Base-by-base conservation (phyloP, 2,329 filamentous ascomycete genomes). In the Lachnellula hyalina region DNA sequence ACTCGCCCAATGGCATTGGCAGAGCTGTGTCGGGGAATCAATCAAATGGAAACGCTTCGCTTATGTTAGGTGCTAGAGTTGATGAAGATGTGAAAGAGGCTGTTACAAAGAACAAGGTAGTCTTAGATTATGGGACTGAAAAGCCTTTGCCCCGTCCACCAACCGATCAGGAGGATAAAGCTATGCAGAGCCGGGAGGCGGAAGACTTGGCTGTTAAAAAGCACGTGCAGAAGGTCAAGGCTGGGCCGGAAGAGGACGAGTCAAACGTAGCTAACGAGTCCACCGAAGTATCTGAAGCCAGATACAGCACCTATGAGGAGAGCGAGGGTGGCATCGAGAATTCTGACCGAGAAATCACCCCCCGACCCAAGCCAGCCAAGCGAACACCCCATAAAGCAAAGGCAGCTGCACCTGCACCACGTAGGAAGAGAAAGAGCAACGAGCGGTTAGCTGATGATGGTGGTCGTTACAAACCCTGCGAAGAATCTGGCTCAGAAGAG, bases 381-480 rank as follows among this genome's bases (percentile, higher is more conserved):
- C 46, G 32, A 34, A 32, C 52, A 25, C 42, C 28, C 3, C 28
- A 11, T 32, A 21, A 60, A 58, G 49, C 61, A 61, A 19, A 41
- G n/a, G 14, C 46, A 49, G 25, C 41, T 34, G 40, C 28, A 32
- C 28, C 28, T 32, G 28, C 8, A 11, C 51, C 17, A 49, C 41
- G 44, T 14, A 54, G 32, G 35, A 59, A 58, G 57, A 61, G 61
- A 44, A 66, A 63, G 60, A 62, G 57, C 23, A 53, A 34, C 11
- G 47, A 59, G 41, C 45, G 54, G 19, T 8, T 55, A 11, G 52
- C 56, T 5, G 55, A 66, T 49, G 60, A 65, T 49, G 61, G 58
- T 41, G 58, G 53, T 19, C 34, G 32, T 19, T 65, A 63, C 40
- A 58, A 58, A 28, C 63, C 61, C 35, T 38, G 38, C 21, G 32